phyloP scores from a whole-genome alignment of 2,329 filamentous ascomycete genomes.

The Diatrype stigma region DNA sequence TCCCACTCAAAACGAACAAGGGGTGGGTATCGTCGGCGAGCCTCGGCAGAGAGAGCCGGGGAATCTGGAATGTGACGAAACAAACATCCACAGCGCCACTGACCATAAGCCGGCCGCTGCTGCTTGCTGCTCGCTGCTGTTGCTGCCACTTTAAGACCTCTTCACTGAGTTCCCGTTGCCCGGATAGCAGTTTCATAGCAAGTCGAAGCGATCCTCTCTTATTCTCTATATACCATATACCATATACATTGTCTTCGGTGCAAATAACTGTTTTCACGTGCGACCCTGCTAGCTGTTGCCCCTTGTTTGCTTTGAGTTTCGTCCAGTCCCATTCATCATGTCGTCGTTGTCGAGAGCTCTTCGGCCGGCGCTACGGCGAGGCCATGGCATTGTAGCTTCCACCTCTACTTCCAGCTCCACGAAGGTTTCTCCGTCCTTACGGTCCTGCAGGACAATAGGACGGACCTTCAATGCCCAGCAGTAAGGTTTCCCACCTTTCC shows the following conservation, averaged over 20 bases:
- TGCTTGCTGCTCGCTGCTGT: no score
- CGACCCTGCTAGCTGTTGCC: no score
- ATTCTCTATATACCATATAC: background rate
- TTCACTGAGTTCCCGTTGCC: background rate
- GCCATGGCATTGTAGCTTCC: slow-evolving; percentile 30
- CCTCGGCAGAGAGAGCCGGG: background rate
- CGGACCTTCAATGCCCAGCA: slow-evolving; percentile 25
- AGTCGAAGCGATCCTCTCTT: no score
- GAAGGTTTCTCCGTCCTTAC: slow-evolving; percentile 21
- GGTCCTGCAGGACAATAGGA: slow-evolving; percentile 22
- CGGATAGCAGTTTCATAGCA: background rate
- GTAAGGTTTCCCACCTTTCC: slow-evolving; percentile 23
- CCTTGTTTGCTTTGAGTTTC: background rate
- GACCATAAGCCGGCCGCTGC: background rate
- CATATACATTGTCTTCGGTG: no score
- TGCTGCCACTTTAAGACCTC: background rate
- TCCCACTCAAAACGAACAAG: background rate
- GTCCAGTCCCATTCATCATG: no score
- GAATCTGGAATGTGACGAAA: background rate
- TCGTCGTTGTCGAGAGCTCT: slow-evolving; percentile 48
- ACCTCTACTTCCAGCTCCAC: background rate
- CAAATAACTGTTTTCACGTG: no score
- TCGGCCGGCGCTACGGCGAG: slow-evolving; percentile 47
- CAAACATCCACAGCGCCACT: background rate
- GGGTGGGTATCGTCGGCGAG: background rate